A percentile compares a stretch with the other conserved stretches of the same genome.
Evolutionary conservation across 768 basidiomycete genomes (phyloP).

Genomic region (Clavaria fumosa): DNA sequence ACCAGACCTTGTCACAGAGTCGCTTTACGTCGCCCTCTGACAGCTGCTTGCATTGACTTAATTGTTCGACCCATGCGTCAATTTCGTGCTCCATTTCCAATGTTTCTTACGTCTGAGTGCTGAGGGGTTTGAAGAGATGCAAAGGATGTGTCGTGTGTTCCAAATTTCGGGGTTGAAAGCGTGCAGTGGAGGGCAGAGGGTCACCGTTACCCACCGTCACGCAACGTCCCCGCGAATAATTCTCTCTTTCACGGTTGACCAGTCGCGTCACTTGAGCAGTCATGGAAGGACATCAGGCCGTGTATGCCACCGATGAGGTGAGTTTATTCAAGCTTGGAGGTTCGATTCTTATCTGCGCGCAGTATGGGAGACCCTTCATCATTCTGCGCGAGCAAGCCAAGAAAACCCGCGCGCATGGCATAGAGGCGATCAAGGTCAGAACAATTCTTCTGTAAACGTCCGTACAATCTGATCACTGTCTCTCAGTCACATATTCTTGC

Average conservation of each 20-base stretch:
- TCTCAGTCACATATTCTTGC: conserved; percentile 96
- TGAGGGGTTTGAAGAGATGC: conserved; percentile 17
- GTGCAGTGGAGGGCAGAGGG: conserved; percentile 20
- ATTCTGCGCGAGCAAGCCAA: conserved; percentile 87
- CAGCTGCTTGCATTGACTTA: conserved; percentile 94
- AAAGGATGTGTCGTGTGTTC: too few relatives aligned
- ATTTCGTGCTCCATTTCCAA: conserved; percentile 56
- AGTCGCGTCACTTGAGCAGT: conserved; percentile 10
- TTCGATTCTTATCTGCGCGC: conserved; percentile 8
- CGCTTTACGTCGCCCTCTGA: conserved; percentile 91
- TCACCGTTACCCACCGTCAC: conserved; percentile 20
- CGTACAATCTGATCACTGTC: too few relatives aligned
- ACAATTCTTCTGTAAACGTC: too few relatives aligned
- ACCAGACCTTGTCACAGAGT: conserved; percentile 92
- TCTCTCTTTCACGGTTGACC: conserved; percentile 16
- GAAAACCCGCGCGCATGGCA: conserved; percentile 84
- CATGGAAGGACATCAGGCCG: conserved; percentile 38
- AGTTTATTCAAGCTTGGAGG: neutral
- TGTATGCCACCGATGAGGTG: conserved; percentile 83
- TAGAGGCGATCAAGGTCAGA: conserved; percentile 87
- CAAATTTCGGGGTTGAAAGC: too few relatives aligned
- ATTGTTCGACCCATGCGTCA: conserved; percentile 93
- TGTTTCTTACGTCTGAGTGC: conserved; percentile 18
- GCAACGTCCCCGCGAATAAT: too few relatives aligned
- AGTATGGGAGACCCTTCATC: conserved; percentile 97